Percentiles rank a stretch among this genome's conserved stretches.
Evolutionary conservation across 1,139 yeast species (phyloP).

Genomic region (Suhomyces coccinellae): DNA sequence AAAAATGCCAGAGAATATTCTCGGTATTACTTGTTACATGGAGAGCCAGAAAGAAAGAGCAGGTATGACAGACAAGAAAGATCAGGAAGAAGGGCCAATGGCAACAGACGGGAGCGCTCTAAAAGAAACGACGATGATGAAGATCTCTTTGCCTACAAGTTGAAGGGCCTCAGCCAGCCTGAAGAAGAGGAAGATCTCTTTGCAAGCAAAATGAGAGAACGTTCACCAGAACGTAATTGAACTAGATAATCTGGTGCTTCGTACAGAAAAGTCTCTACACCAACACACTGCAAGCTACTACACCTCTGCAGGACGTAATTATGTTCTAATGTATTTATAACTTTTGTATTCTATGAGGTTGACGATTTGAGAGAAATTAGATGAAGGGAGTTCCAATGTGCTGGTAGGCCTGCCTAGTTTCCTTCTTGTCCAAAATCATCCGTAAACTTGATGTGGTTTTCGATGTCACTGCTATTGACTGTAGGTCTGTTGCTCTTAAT

Average conservation of each 20-base stretch:
- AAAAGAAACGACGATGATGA: constrained; percentile 4
- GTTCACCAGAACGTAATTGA: constrained; percentile 20
- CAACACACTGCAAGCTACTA: background rate
- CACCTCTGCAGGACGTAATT: background rate
- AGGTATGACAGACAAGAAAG: constrained; percentile 25
- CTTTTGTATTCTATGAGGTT: constrained; percentile 5
- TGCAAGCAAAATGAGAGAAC: constrained; percentile 29
- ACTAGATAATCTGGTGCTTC: constrained; percentile 11
- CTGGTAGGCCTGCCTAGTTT: constrained; percentile 39
- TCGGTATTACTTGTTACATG: constrained; percentile 68
- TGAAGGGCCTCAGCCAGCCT: constrained; percentile 14
- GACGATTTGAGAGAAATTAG: background rate
- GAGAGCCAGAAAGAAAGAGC: constrained; percentile 60
- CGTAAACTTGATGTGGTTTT: constrained; percentile 84
- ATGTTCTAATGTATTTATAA: constrained; percentile 3
- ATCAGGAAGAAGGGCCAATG: constrained; percentile 5
- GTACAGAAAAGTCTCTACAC: constrained; percentile 1
- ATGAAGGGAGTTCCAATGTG: constrained; percentile 1
- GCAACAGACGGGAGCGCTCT: constrained; percentile 8
- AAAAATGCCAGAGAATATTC: constrained; percentile 61
- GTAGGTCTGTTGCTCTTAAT: constrained; percentile 92
- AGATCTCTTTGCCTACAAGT: constrained; percentile 18
- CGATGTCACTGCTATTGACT: constrained; percentile 80
- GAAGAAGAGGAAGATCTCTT: constrained; percentile 41
- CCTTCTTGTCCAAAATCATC: constrained; percentile 98